Percentiles rank a stretch among this genome's conserved stretches.
Conservation (phyloP, 805 yeast species). For the Saccharomycopsis sp. region DNA sequence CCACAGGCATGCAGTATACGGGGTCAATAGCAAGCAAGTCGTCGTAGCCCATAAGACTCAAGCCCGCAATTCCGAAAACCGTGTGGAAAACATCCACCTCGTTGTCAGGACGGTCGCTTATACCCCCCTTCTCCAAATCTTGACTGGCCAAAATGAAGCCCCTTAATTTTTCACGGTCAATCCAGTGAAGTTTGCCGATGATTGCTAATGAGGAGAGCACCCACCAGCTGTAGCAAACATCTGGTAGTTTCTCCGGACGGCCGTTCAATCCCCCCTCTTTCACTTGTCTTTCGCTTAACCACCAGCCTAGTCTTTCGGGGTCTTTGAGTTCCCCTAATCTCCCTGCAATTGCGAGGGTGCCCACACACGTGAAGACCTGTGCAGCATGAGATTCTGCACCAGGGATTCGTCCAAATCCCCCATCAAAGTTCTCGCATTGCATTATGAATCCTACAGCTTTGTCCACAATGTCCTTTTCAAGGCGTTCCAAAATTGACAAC, state of each 20-base stretch:
- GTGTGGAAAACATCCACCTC: conserved; percentile 94
- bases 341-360: conserved; percentile 63
- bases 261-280: conserved; percentile 90
- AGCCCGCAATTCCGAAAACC: conserved; percentile 80
- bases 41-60: conserved; percentile 59
- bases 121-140: conserved; percentile 76
- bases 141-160: conserved; percentile 71
- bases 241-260: conserved; percentile 91
- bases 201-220: conserved; percentile 71
- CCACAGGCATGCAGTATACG: conserved; percentile 70
- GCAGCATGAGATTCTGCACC: conserved; percentile 96
- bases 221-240: conserved; percentile 99
- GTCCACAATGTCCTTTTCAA: conserved; percentile 44
- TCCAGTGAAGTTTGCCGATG: conserved; percentile 64
- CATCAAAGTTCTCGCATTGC: conserved; percentile 83
- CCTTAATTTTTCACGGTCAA: conserved; percentile 56
- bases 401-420: conserved; percentile 90
- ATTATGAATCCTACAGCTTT: conserved; percentile 61
- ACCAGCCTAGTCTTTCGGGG: conserved; percentile 53
- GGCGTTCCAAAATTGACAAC: conserved; percentile 58
- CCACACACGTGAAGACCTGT: conserved; percentile 82
- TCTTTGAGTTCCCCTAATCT: conserved; percentile 41
- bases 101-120: conserved; percentile 86
- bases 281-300: conserved; percentile 90
- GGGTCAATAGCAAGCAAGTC: conserved; percentile 67